Evolutionary conservation across 2,329 filamentous ascomycete species (phyloP), one percentile per base, ranked within the genome.

Genomic region (Hypoxylon sp.): DNA sequence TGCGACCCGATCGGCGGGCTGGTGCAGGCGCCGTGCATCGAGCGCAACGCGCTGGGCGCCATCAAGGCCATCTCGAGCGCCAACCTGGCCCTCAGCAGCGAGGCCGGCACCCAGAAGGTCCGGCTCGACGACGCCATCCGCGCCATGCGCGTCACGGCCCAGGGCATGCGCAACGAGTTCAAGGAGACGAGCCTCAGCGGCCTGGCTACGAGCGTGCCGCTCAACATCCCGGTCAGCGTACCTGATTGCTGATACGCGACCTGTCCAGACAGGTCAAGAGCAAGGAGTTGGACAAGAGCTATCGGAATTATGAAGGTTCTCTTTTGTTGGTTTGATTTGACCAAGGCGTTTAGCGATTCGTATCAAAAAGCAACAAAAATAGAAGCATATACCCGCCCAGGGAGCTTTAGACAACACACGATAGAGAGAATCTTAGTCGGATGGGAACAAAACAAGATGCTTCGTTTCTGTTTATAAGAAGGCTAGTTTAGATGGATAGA

Each of bases 111-210:
- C 3, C 78, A 79, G 48, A 80, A 80, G 68, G 79, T 82, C 10
- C 72, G 79, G 21, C 73, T 82, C 3, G 79, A 82, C 52, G 79
- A 81, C 52, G 79, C 79, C 4, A 81, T 82, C 48, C 75, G 77
- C 4, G 79, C 79, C 5, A 82, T 82, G 79, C 72, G 79, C 0
- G 60, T 82, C 11, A 82, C 79, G 0, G 79, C 79, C 3, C 75
- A 79, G 68, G 79, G 79, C 0, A 82, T 82, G 79, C 71, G 79
- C 26, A 81, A 81, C 29, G 79, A 82, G 69, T 82, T 82, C 67
- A 82, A 82, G 72, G 79, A 82, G 70, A 82, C 79, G 3, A 81
- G 79, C 58, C 66, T 82, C 21, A 81, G 79, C 43, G 79, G 79
- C 2, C 60, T 81, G 56, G 79, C 79, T n/a, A 81, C 78, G 2